Base-by-base conservation (phyloP, 768 basidiomycete genomes). In the Collybiopsis luxurians region DNA sequence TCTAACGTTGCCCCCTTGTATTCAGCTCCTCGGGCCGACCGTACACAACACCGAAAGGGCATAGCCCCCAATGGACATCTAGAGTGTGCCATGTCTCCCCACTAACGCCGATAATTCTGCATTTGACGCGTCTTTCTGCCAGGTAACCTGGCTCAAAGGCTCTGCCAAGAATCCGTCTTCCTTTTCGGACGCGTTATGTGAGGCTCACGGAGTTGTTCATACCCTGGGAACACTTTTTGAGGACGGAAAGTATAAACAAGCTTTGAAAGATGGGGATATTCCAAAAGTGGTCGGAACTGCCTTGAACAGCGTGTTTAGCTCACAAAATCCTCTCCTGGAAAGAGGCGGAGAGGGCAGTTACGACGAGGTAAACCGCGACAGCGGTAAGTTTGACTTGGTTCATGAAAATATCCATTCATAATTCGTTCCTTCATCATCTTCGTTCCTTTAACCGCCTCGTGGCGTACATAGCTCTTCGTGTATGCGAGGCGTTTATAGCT, bases 151-250 rank as follows among this genome's bases (percentile, higher is more conserved):
- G 95, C 83, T 86, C 66, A 77, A 77, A 60, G 97, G 86, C 26
- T 85, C 92, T 57, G 95, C 95, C 7, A 83, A 96, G 52, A 73
- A 83, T 31, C 93, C 94, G 0, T 74, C 83, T 57, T 78, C 85
- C 12, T 95, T 94, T 71, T 75, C 78, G 9, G 75, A 84, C 54
- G 73, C 95, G 21, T 78, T 98, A 47, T 77, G 84, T 0, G 71
- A 76, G 23, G 83, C 80, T 24, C 81, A 82, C 23, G 92, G 89
- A 1, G 88, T 98, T 27, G 93, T 99, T 36, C 95, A 98, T 69
- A 96, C 97, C 1, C 79, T 98, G 19, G 97, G 97, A 44, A 92
- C 88, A 10, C 83, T 99, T 48, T 75, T 98, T 30, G 92, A 95
- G 67, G 84, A 55, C n/a, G 76, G 78, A 19, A 75, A 72, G 43